phyloP scores from a whole-genome alignment of 495 filamentous ascomycete genomes.

The Amorphotheca resinae region DNA sequence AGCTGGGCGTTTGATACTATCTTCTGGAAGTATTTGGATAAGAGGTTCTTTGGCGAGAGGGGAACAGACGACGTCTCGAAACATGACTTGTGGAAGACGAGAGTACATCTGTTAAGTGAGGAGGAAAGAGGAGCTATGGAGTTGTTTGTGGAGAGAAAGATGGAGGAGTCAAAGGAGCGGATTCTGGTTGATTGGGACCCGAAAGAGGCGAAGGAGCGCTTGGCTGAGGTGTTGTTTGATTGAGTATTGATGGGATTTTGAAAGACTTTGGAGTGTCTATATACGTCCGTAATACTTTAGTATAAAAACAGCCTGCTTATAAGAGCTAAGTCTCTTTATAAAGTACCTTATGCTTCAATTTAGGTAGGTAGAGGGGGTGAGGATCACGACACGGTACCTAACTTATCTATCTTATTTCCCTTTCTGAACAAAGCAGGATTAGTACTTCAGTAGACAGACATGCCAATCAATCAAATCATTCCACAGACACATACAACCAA shows the following conservation, averaged over 20 bases:
- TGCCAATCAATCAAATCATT: too few relatives aligned
- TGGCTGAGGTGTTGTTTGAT: slow-evolving; percentile 4
- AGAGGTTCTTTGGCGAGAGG: slow-evolving; percentile 11
- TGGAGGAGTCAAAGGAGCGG: slow-evolving; percentile 15
- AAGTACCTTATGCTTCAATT: too few relatives aligned
- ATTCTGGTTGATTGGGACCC: slow-evolving; percentile 17
- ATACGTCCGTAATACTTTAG: too few relatives aligned
- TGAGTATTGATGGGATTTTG: not conserved
- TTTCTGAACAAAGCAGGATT: too few relatives aligned
- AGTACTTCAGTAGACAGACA: too few relatives aligned
- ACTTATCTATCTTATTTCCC: too few relatives aligned
- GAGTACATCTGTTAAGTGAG: slow-evolving; percentile 16
- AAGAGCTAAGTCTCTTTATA: too few relatives aligned
- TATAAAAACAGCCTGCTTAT: too few relatives aligned
- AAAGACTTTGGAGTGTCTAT: not conserved
- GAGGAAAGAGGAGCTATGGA: slow-evolving; percentile 20
- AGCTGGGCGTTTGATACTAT: slow-evolving; percentile 22
- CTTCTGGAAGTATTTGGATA: slow-evolving; percentile 11
- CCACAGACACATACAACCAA: too few relatives aligned
- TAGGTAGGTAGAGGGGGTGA: too few relatives aligned
- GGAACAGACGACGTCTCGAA: slow-evolving; percentile 9
- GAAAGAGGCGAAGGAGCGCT: slow-evolving; percentile 10
- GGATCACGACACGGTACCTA: too few relatives aligned
- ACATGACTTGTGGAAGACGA: slow-evolving; percentile 17
- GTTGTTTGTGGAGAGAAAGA: slow-evolving; percentile 19